Base-by-base conservation (phyloP, 257 asterid species). In the Fraxinus excelsior region DNA sequence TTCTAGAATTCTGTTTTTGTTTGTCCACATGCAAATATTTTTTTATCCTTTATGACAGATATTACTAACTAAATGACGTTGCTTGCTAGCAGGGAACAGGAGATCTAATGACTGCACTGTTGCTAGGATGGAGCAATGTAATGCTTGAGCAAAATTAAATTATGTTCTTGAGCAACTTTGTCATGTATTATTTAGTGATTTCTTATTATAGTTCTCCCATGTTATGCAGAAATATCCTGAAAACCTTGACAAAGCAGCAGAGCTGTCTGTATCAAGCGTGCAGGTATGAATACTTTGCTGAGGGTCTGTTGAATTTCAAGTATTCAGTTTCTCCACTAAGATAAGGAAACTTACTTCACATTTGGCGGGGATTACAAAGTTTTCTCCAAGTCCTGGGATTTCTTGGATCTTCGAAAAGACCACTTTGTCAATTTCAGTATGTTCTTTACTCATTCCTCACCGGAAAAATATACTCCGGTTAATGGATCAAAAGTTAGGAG, bases 201-300 rank as follows among this genome's bases (percentile, higher is more conserved):
- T 80, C 77, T 85, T 74, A 82, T 78, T 72, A 58, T 69, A 64
- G 9, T 21, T 65, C 42, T 26, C 62, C 62, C 76, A 58, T 85
- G 28, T 80, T 69, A 51, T 83, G 81, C 93, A 95, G 98, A 93
- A 85, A 88, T 88, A 91, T 81, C 96, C 99, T 2, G 89, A 95
- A 72, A 88, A 91, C 87, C 97, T 95, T 37, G 91, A 81, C 76
- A 93, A 83, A 85, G 99, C 98, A 35, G 98, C 98, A 23, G 98
- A 93, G 84, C 87, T 95, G 28, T 89, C 99, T 73, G 97, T 95
- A 49, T 95, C 99, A 74, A 95, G 96, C 88, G 70, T 95, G 84
- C 99, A 95, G 97, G n/a, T n/a, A n/a, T n/a, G n/a, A n/a, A n/a
- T n/a, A n/a, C n/a, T n/a, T n/a, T n/a, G n/a, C n/a, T n/a, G n/a